Evolutionary conservation across 208 protist species (phyloP).

Genomic region (Trypanosoma caninum): DNA sequence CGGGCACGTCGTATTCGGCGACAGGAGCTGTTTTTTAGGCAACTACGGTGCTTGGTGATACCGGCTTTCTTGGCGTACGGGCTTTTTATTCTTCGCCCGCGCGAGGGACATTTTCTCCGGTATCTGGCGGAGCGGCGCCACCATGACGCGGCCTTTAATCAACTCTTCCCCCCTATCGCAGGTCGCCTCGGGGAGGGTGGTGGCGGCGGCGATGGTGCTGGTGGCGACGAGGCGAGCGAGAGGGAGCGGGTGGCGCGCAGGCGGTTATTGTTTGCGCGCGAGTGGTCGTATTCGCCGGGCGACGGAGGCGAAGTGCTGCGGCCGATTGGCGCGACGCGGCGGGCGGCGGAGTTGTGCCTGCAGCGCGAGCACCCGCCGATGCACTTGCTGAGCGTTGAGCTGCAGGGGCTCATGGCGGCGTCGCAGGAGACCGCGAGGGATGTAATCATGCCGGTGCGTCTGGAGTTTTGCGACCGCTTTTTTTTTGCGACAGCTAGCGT

Average conservation of each 20-base stretch:
- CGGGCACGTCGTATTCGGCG: constrained; percentile 44
- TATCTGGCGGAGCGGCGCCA: constrained; percentile 71
- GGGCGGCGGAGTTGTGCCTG: constrained; percentile 29
- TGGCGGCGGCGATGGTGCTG: background rate
- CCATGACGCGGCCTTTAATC: constrained; percentile 56
- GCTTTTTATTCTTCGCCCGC: constrained; percentile 59
- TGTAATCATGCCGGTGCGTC: constrained; percentile 26
- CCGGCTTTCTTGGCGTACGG: constrained; percentile 51
- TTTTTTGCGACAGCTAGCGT: constrained; percentile 47
- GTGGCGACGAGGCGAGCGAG: constrained; percentile 26
- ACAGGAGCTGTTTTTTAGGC: constrained; percentile 31
- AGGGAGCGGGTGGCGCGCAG: constrained; percentile 38
- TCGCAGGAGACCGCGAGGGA: constrained; percentile 12
- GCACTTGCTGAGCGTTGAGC: constrained; percentile 47
- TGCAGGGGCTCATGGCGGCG: constrained; percentile 28
- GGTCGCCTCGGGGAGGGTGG: background rate
- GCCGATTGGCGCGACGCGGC: constrained; percentile 26
- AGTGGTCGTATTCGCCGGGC: constrained; percentile 24
- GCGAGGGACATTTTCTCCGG: constrained; percentile 73
- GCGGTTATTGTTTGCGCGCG: constrained; percentile 53
- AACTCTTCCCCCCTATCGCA: constrained; percentile 37
- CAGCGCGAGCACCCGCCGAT: constrained; percentile 42
- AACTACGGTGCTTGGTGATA: constrained; percentile 58
- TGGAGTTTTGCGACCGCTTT: constrained; percentile 43
- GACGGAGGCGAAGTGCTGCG: constrained; percentile 36